Evolutionary conservation across 164 flowering plant species (phyloP), one percentile per base, ranked within the genome.

Genomic region (Kalanchoe fedtschenkoi): DNA sequence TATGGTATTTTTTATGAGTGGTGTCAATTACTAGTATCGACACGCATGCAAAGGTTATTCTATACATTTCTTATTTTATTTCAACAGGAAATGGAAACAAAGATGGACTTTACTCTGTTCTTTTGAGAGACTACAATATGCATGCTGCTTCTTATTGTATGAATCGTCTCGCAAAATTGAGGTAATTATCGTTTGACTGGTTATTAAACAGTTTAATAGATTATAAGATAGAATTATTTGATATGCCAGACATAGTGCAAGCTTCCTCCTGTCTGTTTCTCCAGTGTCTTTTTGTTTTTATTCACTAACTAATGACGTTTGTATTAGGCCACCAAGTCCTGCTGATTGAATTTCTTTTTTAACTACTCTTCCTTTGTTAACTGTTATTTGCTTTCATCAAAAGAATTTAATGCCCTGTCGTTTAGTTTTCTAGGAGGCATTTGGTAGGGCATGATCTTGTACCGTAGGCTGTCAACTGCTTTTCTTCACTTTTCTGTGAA

Each of bases 71-170:
- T n/a, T 28, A 29, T 26, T 64, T 57, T 58, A 7, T 44, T 3
- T 28, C 46, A 61, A 21, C 76, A 92, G 99, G 97, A 69, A 95
- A 87, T 79, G 97, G 99, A 56, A 95, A 89, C 64, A 95, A 89
- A 74, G 86, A 81, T 76, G 99, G 99, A 33, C 87, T 95, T 47
- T 95, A 73, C 69, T 84, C 99, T 58, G 80, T 87, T 66, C 96
- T 95, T 70, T 80, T 88, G 59, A 82, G 97, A 69, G 99, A 95
- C 69, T 95, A 91, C 64, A 78, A 72, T 66, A 62, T 89, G 43
- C 88, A 91, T 80, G 96, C 96, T 62, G 99, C 99, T 76, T 82
- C 97, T 57, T 58, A 80, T 62, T 91, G 99, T 65, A 95, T 95
- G 99, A 91, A 88, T 74, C 91, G 96, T 22, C 75, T 95, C 10